phyloP scores from a whole-genome alignment of 2,329 filamentous ascomycete genomes.

The Penicillium sp. region DNA sequence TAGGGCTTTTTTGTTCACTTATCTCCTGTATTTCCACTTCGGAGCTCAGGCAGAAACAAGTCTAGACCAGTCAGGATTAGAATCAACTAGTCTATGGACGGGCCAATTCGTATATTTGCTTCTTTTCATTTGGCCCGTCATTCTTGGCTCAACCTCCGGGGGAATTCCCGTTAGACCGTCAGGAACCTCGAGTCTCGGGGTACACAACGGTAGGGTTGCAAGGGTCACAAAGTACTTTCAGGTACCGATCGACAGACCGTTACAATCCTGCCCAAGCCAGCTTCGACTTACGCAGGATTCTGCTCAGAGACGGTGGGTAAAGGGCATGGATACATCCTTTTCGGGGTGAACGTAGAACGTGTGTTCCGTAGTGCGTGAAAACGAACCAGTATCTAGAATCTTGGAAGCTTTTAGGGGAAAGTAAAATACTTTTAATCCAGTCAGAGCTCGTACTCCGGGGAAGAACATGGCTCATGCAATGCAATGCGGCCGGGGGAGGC shows the following conservation, averaged over 20 bases:
- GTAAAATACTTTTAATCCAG: background rate
- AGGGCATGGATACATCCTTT: too few relatives aligned
- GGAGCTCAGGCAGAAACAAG: constrained; percentile 22
- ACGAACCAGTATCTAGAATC: background rate
- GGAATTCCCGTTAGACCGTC: constrained; percentile 10
- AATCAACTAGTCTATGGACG: constrained; percentile 16
- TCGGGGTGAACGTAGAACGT: background rate
- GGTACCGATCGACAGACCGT: constrained; percentile 22
- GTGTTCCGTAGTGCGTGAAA: too few relatives aligned
- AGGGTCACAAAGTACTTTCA: constrained; percentile 16
- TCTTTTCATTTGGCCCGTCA: constrained; percentile 10
- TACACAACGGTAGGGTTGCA: constrained; percentile 12
- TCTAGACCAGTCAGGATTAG: constrained; percentile 25
- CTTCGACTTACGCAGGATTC: background rate
- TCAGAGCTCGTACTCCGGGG: constrained; percentile 13
- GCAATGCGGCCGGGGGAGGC: constrained; percentile 26
- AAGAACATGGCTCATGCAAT: constrained; percentile 26
- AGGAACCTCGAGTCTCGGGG: constrained; percentile 10
- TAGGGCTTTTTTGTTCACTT: constrained; percentile 2
- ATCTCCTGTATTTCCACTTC: constrained; percentile 4
- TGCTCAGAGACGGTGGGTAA: too few relatives aligned
- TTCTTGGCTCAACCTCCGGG: constrained; percentile 7
- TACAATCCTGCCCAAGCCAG: constrained; percentile 5
- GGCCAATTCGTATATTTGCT: constrained; percentile 16
- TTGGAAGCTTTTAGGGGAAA: background rate